These are phyloP conservation scores for Xylaria intraflava DNA, from an alignment of 495 filamentous ascomycete species.

Conservation along the genomic window DNA sequence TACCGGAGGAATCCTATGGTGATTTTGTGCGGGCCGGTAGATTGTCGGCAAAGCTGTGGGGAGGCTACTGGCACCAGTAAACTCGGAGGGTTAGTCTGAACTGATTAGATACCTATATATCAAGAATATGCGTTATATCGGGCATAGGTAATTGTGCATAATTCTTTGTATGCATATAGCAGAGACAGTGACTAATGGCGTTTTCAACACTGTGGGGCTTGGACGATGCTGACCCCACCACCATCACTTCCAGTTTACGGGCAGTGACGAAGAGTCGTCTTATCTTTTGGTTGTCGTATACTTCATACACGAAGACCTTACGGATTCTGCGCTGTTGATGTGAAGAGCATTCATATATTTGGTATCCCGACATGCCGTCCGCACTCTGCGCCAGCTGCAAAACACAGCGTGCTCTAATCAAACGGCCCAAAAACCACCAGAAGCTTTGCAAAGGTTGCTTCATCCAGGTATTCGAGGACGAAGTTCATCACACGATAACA, in stretches of 20 bases:
- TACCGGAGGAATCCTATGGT: slow-evolving; percentile 15
- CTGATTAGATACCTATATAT: too few relatives aligned
- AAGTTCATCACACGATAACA: slow-evolving; percentile 89
- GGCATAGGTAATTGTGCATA: too few relatives aligned
- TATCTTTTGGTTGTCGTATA: too few relatives aligned
- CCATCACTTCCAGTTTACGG: too few relatives aligned
- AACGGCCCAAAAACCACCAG: slow-evolving; percentile 86
- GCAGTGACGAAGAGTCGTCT: too few relatives aligned
- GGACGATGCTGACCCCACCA: too few relatives aligned
- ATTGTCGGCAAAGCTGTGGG: slow-evolving; percentile 14
- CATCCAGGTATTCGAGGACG: slow-evolving; percentile 76
- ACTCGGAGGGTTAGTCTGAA: slow-evolving; percentile 4
- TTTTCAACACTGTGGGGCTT: too few relatives aligned
- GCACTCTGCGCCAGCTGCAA: slow-evolving; percentile 68
- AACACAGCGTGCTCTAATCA: slow-evolving; percentile 71
- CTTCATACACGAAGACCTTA: neutral
- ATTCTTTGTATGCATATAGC: too few relatives aligned
- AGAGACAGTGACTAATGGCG: too few relatives aligned
- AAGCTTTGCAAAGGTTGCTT: slow-evolving; percentile 91
- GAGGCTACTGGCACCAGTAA: too few relatives aligned
- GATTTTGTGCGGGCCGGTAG: slow-evolving; percentile 16
- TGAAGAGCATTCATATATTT: neutral
- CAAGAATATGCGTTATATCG: too few relatives aligned
- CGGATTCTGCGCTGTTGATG: neutral
- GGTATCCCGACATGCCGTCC: slow-evolving; percentile 38